Evolutionary conservation across 306 rosid genomes (phyloP).

Genomic region (Aeschynomene evenia): DNA sequence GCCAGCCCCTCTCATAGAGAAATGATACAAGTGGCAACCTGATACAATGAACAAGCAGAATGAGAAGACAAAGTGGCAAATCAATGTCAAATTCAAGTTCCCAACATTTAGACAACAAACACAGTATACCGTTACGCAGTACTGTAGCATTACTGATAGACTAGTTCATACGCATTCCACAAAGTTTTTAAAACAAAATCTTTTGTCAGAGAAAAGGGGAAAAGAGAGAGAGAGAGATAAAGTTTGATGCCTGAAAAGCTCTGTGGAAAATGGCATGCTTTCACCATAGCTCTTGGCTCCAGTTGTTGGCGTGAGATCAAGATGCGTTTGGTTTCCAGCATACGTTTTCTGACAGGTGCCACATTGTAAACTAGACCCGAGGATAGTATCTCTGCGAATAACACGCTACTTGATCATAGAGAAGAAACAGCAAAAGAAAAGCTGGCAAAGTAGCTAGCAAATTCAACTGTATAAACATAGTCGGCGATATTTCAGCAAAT

Average conservation of each 20-base stretch:
- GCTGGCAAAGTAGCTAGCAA: background rate
- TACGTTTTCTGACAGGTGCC: conserved; percentile 74
- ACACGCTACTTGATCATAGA: background rate
- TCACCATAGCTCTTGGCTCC: conserved; percentile 62
- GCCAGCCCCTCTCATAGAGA: conserved; percentile 99
- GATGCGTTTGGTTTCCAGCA: conserved; percentile 58
- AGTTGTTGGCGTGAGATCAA: conserved; percentile 59
- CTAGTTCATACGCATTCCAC: background rate
- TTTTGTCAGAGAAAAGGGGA: background rate
- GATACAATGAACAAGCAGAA: conserved; percentile 41
- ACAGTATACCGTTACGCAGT: background rate
- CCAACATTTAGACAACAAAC: conserved; percentile 8
- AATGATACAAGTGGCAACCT: conserved; percentile 76
- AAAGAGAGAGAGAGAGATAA: no score
- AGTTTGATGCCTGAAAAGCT: conserved; percentile 69
- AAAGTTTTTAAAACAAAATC: background rate
- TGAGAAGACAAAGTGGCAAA: background rate
- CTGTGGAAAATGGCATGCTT: conserved; percentile 70
- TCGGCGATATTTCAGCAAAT: background rate
- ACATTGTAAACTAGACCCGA: conserved; percentile 66
- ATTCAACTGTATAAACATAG: background rate
- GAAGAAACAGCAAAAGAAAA: background rate
- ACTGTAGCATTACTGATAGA: background rate
- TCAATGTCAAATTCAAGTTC: conserved; percentile 18
- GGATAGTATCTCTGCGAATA: conserved; percentile 51